These are phyloP conservation scores for Yarrowia porcina DNA, from an alignment of 805 yeast genomes.

Conservation along the genomic window DNA sequence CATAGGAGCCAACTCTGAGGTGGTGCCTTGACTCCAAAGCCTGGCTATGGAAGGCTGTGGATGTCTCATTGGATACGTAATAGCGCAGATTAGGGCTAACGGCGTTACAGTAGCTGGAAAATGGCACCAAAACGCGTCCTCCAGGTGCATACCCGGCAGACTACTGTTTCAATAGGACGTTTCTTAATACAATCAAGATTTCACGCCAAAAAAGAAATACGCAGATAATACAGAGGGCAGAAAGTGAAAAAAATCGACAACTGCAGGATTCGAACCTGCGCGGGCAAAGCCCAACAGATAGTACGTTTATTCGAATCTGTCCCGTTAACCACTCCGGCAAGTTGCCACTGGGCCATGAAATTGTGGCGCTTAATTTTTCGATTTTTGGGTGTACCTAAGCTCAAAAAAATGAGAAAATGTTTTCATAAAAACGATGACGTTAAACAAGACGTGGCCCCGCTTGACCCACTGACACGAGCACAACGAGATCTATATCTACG, in stretches of 20 bases:
- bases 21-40: slow-evolving; percentile 2
- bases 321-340: slow-evolving; percentile 26
- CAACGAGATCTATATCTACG: too few species aligned
- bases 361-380: not conserved
- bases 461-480: too few species aligned
- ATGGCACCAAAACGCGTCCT: not conserved
- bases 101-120: not conserved
- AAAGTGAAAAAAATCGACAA: slow-evolving; percentile 31
- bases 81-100: not conserved
- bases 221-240: too few species aligned
- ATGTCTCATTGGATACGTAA: not conserved
- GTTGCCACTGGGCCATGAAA: slow-evolving; percentile 21
- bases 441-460: too few species aligned
- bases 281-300: slow-evolving; percentile 37
- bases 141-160: not conserved
- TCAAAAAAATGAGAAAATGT: too few species aligned
- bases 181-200: not conserved
- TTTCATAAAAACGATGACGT: too few species aligned
- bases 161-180: not conserved
- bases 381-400: not conserved
- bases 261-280: slow-evolving; percentile 41
- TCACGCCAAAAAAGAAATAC: not conserved
- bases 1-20: not conserved
- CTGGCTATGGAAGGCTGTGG: not conserved
- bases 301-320: slow-evolving; percentile 25